Conservation (phyloP, 2,329 filamentous ascomycete species). For the Sporothrix luriei region DNA sequence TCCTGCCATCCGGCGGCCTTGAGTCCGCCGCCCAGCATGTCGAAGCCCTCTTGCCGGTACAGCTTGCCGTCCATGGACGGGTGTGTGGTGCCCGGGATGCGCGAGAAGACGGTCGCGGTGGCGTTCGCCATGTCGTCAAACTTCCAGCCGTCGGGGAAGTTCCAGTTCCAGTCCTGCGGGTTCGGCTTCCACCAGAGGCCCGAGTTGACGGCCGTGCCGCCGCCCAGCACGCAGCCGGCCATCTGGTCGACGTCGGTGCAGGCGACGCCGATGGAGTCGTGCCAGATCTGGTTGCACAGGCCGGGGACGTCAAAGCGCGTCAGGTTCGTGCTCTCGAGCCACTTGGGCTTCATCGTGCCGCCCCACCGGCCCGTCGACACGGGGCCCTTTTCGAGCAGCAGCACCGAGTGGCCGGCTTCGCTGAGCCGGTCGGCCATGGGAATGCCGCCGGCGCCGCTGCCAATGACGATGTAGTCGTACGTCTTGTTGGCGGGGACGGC, state of each 20-base stretch:
- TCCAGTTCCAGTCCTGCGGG: constrained; percentile 68
- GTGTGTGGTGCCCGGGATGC: constrained; percentile 69
- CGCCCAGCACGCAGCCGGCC: constrained; percentile 71
- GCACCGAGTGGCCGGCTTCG: constrained; percentile 64
- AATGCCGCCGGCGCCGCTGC: constrained; percentile 64
- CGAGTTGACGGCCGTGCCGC: constrained; percentile 67
- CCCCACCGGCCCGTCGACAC: constrained; percentile 67
- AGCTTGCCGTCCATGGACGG: constrained; percentile 68
- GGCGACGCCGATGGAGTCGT: constrained; percentile 65
- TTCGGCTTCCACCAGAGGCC: constrained; percentile 70
- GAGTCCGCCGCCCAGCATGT: constrained; percentile 63
- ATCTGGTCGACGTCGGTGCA: constrained; percentile 66
- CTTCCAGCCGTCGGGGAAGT: constrained; percentile 74
- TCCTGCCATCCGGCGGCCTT: constrained; percentile 43
- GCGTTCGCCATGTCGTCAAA: constrained; percentile 62
- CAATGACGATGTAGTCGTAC: constrained; percentile 67
- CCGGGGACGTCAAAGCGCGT: constrained; percentile 73
- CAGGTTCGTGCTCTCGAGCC: constrained; percentile 63
- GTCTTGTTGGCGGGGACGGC: constrained; percentile 24
- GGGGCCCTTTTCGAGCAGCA: constrained; percentile 64
- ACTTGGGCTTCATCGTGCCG: constrained; percentile 61
- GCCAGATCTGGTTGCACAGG: constrained; percentile 71
- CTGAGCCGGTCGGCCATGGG: constrained; percentile 64
- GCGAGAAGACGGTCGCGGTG: constrained; percentile 63
- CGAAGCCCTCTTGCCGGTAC: constrained; percentile 68